These are phyloP conservation scores for Quercus aquifolioides DNA, from an alignment of 306 rosid genomes.

Conservation along the genomic window DNA sequence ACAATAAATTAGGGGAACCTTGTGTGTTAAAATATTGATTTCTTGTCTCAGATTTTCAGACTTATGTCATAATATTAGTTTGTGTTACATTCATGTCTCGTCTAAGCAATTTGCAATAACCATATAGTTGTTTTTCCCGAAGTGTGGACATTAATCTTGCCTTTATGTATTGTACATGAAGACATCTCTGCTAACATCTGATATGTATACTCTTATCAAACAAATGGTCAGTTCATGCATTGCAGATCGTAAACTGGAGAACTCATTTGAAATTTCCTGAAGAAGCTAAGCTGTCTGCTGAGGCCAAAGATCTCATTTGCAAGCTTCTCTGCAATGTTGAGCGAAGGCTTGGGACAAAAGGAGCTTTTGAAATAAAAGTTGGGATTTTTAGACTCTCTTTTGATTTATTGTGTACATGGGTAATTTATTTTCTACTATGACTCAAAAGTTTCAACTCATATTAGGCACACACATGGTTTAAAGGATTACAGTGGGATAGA, in stretches of 20 bases:
- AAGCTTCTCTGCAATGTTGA: conserved; percentile 86
- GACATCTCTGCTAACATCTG: background rate
- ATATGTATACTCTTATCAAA: conserved; percentile 2
- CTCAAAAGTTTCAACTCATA: conserved; percentile 13
- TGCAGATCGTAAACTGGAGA: conserved; percentile 87
- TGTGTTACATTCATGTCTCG: background rate
- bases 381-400: conserved; percentile 1
- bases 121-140: background rate
- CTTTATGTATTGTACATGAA: background rate
- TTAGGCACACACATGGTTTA: conserved; percentile 90
- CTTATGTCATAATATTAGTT: background rate
- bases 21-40: background rate
- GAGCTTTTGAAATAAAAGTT: conserved; percentile 84
- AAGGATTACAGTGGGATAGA: conserved; percentile 69
- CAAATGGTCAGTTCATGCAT: conserved; percentile 19
- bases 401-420: background rate
- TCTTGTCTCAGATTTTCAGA: background rate
- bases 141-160: background rate
- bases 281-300: conserved; percentile 68
- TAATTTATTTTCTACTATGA: background rate
- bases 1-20: background rate
- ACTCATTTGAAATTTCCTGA: conserved; percentile 73
- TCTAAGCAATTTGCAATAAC: background rate
- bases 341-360: conserved; percentile 80
- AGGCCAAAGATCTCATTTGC: conserved; percentile 83